Conservation (phyloP, 2,329 filamentous ascomycete genomes). For the Verticillium zaregamsianum region DNA sequence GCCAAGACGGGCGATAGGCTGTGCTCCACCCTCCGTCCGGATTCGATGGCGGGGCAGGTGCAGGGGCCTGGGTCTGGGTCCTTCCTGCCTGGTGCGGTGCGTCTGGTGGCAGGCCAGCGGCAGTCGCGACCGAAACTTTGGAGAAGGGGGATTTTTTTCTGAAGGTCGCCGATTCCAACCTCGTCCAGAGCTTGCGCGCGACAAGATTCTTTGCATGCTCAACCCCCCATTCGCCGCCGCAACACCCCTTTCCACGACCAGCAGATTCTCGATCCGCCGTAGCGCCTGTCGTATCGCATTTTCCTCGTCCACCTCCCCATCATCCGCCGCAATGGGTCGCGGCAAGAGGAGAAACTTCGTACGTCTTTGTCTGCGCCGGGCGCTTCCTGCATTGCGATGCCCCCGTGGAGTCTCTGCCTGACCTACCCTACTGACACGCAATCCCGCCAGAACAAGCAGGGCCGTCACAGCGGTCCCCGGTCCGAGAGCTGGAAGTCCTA, state of each 20-base stretch:
- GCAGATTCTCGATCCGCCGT: not conserved
- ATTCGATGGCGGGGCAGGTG: not conserved
- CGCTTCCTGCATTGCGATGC: not conserved
- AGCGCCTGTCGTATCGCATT: not conserved
- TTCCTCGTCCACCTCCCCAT: not conserved
- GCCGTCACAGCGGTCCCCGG: constrained; percentile 5
- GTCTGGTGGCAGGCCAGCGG: not conserved
- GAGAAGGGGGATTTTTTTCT: not conserved
- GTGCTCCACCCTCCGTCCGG: not conserved
- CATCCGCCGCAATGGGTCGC: constrained; percentile 2
- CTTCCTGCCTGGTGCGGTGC: too few relatives aligned
- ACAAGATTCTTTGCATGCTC: not conserved
- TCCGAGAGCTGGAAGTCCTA: constrained; percentile 28
- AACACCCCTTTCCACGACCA: not conserved
- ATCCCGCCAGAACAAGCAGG: not conserved
- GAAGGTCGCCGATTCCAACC: not conserved
- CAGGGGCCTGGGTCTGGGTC: too few relatives aligned
- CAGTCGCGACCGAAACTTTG: not conserved
- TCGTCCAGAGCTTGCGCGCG: not conserved
- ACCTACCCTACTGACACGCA: too few relatives aligned
- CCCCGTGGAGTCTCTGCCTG: not conserved
- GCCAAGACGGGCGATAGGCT: not conserved
- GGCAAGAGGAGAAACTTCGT: constrained; percentile 3
- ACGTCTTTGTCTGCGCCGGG: not conserved
- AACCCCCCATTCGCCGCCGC: not conserved